These are phyloP conservation scores for Letharia columbiana DNA, from an alignment of 495 filamentous ascomycete genomes.

Conservation along the genomic window DNA sequence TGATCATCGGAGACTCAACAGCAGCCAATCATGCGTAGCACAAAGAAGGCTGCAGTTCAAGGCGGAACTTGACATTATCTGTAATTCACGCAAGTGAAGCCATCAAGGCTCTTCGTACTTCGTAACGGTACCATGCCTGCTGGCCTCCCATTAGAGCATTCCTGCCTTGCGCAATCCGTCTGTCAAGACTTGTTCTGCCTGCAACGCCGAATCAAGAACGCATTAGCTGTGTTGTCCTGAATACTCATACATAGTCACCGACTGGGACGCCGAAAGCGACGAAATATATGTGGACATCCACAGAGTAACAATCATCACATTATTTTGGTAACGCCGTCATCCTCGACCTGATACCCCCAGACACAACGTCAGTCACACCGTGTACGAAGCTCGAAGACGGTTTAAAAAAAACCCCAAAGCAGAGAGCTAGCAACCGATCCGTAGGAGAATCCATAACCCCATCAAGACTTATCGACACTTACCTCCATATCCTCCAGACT, in stretches of 20 bases:
- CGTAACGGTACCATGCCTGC: background rate
- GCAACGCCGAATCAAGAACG: conserved; percentile 20
- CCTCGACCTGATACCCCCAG: conserved; percentile 67
- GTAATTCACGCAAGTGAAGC: background rate
- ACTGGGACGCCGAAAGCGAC: conserved; percentile 25
- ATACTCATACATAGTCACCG: conserved; percentile 3
- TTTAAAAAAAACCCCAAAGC: conserved; percentile 12
- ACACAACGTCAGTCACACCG: conserved; percentile 18
- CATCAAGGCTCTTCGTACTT: background rate
- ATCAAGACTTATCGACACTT: conserved; percentile 35
- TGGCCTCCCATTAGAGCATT: conserved; percentile 19
- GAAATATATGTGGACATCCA: conserved; percentile 19
- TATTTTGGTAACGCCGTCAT: conserved; percentile 87
- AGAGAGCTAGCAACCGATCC: background rate
- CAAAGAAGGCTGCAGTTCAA: background rate
- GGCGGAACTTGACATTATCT: background rate
- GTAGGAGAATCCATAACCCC: background rate
- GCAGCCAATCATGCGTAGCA: background rate
- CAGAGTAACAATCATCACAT: conserved; percentile 52
- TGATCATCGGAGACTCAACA: background rate
- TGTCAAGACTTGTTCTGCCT: conserved; percentile 26
- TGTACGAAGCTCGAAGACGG: background rate
- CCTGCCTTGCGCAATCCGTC: conserved; percentile 24
- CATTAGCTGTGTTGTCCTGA: conserved; percentile 15
- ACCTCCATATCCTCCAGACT: conserved; percentile 97